Evolutionary conservation across 2,329 filamentous ascomycete genomes (phyloP), one percentile per base, ranked within the genome.

Genomic region (Trichocomaceae sp.): DNA sequence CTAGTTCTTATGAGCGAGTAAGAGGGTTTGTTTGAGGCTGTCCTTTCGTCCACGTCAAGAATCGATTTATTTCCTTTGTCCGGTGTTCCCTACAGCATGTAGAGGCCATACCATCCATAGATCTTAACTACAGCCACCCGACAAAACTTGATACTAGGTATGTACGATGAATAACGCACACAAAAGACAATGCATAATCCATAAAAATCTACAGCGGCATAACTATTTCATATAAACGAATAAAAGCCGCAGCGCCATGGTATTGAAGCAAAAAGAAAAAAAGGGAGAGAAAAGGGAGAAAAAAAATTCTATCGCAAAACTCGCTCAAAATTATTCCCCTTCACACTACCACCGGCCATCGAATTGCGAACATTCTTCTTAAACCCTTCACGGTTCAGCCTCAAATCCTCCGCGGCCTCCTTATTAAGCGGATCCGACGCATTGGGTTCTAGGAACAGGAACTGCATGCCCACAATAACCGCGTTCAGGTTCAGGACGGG

Each of bases 391-490:
- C 90, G 78, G 71, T 93, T 95, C 47, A 79, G 79, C 64, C 92
- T 84, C 63, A 99, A 77, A 68, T 97, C 93, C 58, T 96, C 90
- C 3, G 93, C 93, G 0, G 93, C 93, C 66, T 97, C 92, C 78
- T 99, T 96, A 75, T 99, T 99, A 58, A 99, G 77, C n/a, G 93
- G 93, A 68, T 99, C 93, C 48, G 88, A 91, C 9, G 93, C 90
- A 68, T 99, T 99, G 17, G 93, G 93, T 71, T 99, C 93, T 59
- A 97, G 84, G 80, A 99, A 99, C 50, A 99, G 80, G 69, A 97
- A 97, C 86, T 91, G 89, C 69, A 99, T 75, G 42, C 93, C 93
- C 52, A 97, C 90, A 62, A 99, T 93, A 41, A 97, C 90, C 15
- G 93, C 91, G 69, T 97, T 96, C 69, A 99, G 73, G 71, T 97